Conservation (phyloP, 2,329 filamentous ascomycete genomes). For the Penicillium crustosum region DNA sequence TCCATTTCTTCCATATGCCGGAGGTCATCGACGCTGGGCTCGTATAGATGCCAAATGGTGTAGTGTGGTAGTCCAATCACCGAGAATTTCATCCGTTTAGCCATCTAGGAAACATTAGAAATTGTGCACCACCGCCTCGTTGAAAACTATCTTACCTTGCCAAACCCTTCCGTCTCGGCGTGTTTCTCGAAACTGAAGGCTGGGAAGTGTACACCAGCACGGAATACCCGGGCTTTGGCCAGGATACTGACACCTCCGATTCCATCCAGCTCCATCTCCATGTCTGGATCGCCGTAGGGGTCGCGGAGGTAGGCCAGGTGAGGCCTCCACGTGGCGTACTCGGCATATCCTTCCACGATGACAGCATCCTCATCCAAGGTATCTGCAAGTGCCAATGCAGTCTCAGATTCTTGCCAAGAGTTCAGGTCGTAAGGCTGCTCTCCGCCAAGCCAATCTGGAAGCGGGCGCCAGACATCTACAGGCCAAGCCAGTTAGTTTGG, state of each 20-base stretch:
- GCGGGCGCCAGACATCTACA: slow-evolving; percentile 92
- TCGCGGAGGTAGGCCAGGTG: slow-evolving; percentile 96
- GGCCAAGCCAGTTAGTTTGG: slow-evolving; percentile 18
- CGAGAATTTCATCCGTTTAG: slow-evolving; percentile 90
- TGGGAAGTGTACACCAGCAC: slow-evolving; percentile 92
- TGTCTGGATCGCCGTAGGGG: slow-evolving; percentile 95
- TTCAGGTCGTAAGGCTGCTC: slow-evolving; percentile 98
- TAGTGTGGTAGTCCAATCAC: slow-evolving; percentile 96
- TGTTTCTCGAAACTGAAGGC: slow-evolving; percentile 99
- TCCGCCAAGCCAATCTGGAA: slow-evolving; percentile 97
- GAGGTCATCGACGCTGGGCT: slow-evolving; percentile 96
- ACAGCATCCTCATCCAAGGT: slow-evolving; percentile 97
- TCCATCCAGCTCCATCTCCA: slow-evolving; percentile 99
- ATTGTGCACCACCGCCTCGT: not conserved
- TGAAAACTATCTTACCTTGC: slow-evolving; percentile 66
- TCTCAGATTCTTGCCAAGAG: slow-evolving; percentile 99
- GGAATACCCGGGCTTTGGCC: slow-evolving; percentile 93
- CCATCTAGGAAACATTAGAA: slow-evolving; percentile 66
- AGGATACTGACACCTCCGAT: slow-evolving; percentile 97
- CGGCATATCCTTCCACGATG: slow-evolving; percentile 97
- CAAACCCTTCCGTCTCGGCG: slow-evolving; percentile 96
- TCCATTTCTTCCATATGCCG: slow-evolving; percentile 99
- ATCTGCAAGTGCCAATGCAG: slow-evolving; percentile 86
- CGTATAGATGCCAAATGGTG: slow-evolving; percentile 99
- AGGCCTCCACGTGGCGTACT: slow-evolving; percentile 97